phyloP scores from a whole-genome alignment of 768 basidiomycete genomes.

The Sporobolomyces pararoseus region DNA sequence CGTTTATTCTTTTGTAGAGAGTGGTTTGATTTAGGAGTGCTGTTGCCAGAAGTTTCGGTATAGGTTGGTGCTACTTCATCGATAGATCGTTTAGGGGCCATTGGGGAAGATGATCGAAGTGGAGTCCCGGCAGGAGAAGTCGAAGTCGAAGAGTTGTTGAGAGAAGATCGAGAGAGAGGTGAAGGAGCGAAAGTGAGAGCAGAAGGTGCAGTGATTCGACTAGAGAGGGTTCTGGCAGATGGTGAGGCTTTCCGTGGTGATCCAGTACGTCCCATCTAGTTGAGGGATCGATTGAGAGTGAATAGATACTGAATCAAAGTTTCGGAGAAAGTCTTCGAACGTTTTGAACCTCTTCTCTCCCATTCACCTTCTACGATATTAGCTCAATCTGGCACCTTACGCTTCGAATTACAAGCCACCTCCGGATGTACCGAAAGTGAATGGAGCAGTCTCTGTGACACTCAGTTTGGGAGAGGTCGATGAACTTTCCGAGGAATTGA shows the following conservation, averaged over 20 bases:
- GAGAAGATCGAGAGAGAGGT: conserved; percentile 14
- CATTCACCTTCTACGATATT: background rate
- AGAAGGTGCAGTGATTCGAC: background rate
- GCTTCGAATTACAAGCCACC: conserved; percentile 16
- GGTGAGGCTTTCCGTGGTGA: background rate
- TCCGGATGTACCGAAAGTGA: background rate
- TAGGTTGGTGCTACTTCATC: conserved; percentile 1
- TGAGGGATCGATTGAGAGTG: background rate
- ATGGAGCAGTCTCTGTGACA: conserved; percentile 12
- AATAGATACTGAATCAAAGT: background rate
- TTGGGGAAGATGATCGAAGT: background rate
- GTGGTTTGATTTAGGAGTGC: background rate
- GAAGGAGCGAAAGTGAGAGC: conserved; percentile 10
- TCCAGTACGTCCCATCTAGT: conserved; percentile 24
- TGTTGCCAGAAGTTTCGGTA: background rate
- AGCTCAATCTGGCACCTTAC: conserved; percentile 27
- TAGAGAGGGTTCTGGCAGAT: background rate
- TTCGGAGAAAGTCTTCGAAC: background rate
- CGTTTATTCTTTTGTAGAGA: background rate
- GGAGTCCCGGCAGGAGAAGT: background rate
- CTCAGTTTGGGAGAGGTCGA: conserved; percentile 12
- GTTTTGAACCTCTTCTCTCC: background rate
- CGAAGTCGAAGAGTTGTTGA: background rate
- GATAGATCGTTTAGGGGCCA: conserved; percentile 29
- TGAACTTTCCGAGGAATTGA: background rate